Evolutionary conservation across 208 protist species (phyloP), one percentile per base, ranked within the genome.

Genomic region (Naegleria gruberi): DNA sequence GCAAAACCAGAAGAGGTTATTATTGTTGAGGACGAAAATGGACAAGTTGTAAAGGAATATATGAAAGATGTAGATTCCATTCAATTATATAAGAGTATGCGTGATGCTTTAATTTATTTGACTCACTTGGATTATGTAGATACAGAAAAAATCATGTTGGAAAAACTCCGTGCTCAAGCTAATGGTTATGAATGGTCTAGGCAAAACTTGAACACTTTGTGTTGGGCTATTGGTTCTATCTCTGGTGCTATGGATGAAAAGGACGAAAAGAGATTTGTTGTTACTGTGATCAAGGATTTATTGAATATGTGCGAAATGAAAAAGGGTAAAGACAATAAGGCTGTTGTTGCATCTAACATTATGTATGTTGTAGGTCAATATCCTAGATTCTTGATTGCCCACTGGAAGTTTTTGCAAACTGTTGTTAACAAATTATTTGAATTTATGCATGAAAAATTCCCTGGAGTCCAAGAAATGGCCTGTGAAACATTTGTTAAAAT

Each of bases 281-380:
- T 99, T 34, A 95, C 93, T 26, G 99, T 99, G 57, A 98, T 99
- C 85, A 97, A 97, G 73, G 98, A 99, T 34, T 96, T 99, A 10
- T 94, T 99, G 10, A 95, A 95, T 2, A 93, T 99, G 37, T 99
- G 98, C 92, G 98, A 99, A 74, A 90, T 94, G 87, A 96, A 97
- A 91, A 95, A 96, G 85, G 97, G 97, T 0, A 98, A 98, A 92
- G 97, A 99, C 89, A 98, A 99, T 94, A 98, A 99, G 87, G 98
- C 98, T 0, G 98, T 99, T 19, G 98, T 99, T 91, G 98, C 98
- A 1, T 97, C 95, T 91, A 98, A 99, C 92, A 99, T 99, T 90
- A 99, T 99, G 98, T 99, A 99, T 93, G 98, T 99, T 82, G 98
- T 99, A 1, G 98, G 98, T 17, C 98, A 99, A 93, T 99, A 99